Base-by-base conservation (phyloP, 805 yeast genomes). In the Jamesozyma lodderae region DNA sequence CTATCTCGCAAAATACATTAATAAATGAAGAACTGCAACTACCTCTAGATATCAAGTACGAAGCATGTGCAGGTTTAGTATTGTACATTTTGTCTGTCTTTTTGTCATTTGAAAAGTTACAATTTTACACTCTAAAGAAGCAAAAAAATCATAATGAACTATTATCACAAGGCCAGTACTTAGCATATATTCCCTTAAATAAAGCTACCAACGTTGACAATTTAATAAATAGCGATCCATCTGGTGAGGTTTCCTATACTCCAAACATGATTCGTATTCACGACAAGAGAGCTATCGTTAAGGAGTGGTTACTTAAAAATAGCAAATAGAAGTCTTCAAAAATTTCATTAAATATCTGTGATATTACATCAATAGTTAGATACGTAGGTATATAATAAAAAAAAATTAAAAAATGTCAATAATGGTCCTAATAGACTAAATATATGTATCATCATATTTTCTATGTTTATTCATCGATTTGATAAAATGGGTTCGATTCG, bases 21-120 rank as follows among this genome's bases (percentile, higher is more conserved):
- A 15, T 16, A 9, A 4, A 41, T 2, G 17, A 35, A 13, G 17
- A 14, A 10, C 18, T 27, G 6, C 24, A 20, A 10, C 31, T 59
- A 26, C 64, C 65, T 13, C 24, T 38, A 18, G 64, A 60, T 35
- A 51, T 60, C 10, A 48, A 47, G 30, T 44, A 51, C 21, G 65
- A 60, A 38, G 52, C 53, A 0, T 21, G 47, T 13, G 36, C 37
- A 11, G 61, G 55, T 11, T 31, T 59, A 23, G 14, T 45, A 2
- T n/a, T 57, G 10, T 53, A 53, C 27, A 41, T 45, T 2, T 4
- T 55, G 16, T 50, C 58, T 1, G 40, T 48, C 6, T 48, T 59
- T 33, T 22, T 51, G 6, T 53, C 63, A 2, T 53, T 53, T 31
- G 48, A 45, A 18, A 53, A 52, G 35, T 27, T 51, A 5, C 29